These are phyloP conservation scores for Fagopyrum esculentum DNA, from an alignment of 148 eudicot species.

Conservation along the genomic window DNA sequence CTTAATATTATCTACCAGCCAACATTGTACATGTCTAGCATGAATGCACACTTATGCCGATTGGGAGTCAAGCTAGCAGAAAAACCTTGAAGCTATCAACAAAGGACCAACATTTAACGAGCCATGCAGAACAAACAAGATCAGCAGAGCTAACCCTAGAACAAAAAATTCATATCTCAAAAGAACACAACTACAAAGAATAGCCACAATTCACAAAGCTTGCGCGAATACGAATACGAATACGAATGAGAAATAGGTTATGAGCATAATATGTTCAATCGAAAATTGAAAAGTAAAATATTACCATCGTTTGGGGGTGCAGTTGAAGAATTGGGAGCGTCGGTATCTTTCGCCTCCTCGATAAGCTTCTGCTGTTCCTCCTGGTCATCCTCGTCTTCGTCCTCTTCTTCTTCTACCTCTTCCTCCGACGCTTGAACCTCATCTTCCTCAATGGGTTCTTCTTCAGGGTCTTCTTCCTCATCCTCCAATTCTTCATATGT, in stretches of 20 bases:
- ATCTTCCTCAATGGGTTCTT: background rate
- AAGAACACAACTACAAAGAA: background rate
- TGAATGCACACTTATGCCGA: background rate
- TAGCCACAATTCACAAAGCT: background rate
- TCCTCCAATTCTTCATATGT: background rate
- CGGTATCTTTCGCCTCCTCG: background rate
- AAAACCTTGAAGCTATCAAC: background rate
- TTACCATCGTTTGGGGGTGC: slow-evolving; percentile 7
- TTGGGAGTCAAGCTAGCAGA: background rate
- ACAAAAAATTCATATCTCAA: background rate
- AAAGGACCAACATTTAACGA: background rate
- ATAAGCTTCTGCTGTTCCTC: background rate
- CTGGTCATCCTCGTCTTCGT: background rate
- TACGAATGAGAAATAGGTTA: background rate
- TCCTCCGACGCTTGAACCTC: background rate
- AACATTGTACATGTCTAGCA: background rate
- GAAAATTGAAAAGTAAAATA: background rate
- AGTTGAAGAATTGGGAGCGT: background rate
- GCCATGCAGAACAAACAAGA: background rate
- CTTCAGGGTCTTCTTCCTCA: background rate
- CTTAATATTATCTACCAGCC: background rate
- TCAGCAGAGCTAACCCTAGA: background rate
- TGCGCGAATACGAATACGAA: background rate
- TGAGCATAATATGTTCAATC: background rate
- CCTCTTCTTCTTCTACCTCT: background rate